Evolutionary conservation across 306 rosid species (phyloP).

Genomic region (Quercus mongolica): DNA sequence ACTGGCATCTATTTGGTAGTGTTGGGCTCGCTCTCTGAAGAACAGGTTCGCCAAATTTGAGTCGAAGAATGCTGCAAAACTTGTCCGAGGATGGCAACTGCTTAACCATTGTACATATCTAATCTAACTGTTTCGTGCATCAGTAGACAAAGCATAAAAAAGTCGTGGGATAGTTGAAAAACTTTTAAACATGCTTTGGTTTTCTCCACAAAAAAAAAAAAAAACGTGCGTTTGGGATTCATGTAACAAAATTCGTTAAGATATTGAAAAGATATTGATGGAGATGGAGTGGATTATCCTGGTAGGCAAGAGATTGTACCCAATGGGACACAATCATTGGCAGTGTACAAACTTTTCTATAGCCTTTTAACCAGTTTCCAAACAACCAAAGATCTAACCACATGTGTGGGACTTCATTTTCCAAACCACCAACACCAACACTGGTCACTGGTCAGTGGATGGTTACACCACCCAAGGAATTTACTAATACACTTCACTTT

Average conservation of each 20-base stretch:
- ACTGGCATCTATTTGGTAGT: background rate
- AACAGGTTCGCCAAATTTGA: background rate
- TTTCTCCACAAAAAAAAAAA: background rate
- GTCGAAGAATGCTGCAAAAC: background rate
- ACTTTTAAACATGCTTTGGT: too few species aligned
- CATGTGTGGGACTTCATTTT: background rate
- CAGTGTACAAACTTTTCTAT: too few species aligned
- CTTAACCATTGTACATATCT: background rate
- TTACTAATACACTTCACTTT: conserved; percentile 7
- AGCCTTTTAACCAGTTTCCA: background rate
- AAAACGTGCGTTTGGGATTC: background rate
- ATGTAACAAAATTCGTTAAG: background rate
- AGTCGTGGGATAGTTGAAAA: too few species aligned
- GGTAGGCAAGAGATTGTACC: background rate
- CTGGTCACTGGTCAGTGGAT: conserved; percentile 15
- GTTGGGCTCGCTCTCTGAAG: background rate
- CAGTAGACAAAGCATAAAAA: too few species aligned
- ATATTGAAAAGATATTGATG: too few species aligned
- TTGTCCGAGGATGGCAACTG: background rate
- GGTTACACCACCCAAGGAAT: conserved; percentile 60
- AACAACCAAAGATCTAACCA: background rate
- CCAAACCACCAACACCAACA: conserved; percentile 25
- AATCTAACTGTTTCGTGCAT: background rate
- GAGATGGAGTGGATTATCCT: background rate
- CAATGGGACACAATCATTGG: too few species aligned